Conservation (phyloP, 2,329 filamentous ascomycete species). For the Fusarium bactridioides region DNA sequence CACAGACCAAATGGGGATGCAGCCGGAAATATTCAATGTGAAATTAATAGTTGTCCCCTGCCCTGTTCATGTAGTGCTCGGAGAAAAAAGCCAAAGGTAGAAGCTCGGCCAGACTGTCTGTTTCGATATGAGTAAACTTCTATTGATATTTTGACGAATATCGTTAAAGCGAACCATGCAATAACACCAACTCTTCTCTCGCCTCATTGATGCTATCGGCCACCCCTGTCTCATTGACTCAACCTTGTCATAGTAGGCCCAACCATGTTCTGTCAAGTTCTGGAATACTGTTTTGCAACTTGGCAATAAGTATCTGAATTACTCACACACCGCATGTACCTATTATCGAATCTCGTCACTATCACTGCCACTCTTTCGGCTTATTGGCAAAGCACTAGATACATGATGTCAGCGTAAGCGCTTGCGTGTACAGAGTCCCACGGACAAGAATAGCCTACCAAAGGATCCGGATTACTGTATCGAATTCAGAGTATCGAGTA, state of each 20-base stretch:
- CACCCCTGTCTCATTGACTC: background rate
- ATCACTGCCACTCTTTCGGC: background rate
- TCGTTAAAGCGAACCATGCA: conserved; percentile 8
- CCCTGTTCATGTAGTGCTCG: background rate
- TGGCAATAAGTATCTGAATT: conserved; percentile 4
- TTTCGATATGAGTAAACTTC: background rate
- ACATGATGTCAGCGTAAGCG: background rate
- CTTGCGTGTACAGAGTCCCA: background rate
- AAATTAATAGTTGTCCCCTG: conserved; percentile 2
- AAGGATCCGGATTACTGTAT: background rate
- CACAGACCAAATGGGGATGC: conserved; percentile 2
- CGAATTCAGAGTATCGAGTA: background rate
- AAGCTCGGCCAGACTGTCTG: background rate
- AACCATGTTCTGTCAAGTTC: conserved; percentile 8
- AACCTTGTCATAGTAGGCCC: background rate
- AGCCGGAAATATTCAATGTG: conserved; percentile 9
- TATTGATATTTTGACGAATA: background rate
- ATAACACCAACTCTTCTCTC: background rate
- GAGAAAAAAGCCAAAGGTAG: conserved; percentile 4
- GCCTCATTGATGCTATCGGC: conserved; percentile 4
- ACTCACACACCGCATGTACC: background rate
- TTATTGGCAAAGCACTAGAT: conserved; percentile 1
- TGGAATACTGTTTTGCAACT: background rate
- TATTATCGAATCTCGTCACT: background rate
- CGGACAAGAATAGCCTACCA: background rate